Evolutionary conservation across 805 yeast species (phyloP).

Genomic region (Hermanozyma aechmeae): DNA sequence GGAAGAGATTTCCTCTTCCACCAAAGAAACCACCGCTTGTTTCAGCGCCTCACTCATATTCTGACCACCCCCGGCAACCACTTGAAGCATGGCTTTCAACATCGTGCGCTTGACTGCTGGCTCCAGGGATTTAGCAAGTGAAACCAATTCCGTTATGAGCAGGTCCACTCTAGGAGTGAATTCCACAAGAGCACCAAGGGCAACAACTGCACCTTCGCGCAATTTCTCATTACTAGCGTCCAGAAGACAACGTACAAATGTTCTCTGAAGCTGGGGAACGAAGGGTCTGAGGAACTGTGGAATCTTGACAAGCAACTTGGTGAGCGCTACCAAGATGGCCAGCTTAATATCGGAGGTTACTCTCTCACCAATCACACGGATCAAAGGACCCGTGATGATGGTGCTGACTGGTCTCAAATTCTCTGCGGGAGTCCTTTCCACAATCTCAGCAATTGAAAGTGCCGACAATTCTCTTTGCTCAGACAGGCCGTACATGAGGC

Average conservation of each 20-base stretch:
- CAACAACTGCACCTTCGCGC: conserved; percentile 79
- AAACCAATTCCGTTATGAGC: conserved; percentile 70
- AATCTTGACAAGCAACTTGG: conserved; percentile 66
- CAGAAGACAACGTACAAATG: conserved; percentile 84
- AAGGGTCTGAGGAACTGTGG: conserved; percentile 92
- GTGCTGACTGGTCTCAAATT: conserved; percentile 84
- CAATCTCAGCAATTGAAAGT: conserved; percentile 77
- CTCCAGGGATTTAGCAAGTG: conserved; percentile 64
- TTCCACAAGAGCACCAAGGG: conserved; percentile 78
- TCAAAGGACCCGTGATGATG: conserved; percentile 90
- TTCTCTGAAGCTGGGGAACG: conserved; percentile 94
- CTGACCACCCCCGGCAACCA: conserved; percentile 68
- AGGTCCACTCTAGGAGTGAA: conserved; percentile 94
- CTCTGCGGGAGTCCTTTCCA: conserved; percentile 77
- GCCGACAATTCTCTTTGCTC: conserved; percentile 85
- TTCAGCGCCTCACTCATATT: conserved; percentile 72
- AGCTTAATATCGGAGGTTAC: conserved; percentile 86
- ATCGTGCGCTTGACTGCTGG: conserved; percentile 75
- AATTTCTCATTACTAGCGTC: conserved; percentile 68
- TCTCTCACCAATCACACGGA: conserved; percentile 96
- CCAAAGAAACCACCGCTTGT: conserved; percentile 54
- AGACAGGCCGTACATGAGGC: conserved; percentile 85
- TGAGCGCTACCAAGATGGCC: conserved; percentile 83
- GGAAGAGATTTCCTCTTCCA: conserved; percentile 55
- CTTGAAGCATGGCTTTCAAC: conserved; percentile 76